Percentiles rank a stretch among this genome's conserved stretches.
phyloP scores from a whole-genome alignment of 306 rosid genomes.

The Vicia sativa region DNA sequence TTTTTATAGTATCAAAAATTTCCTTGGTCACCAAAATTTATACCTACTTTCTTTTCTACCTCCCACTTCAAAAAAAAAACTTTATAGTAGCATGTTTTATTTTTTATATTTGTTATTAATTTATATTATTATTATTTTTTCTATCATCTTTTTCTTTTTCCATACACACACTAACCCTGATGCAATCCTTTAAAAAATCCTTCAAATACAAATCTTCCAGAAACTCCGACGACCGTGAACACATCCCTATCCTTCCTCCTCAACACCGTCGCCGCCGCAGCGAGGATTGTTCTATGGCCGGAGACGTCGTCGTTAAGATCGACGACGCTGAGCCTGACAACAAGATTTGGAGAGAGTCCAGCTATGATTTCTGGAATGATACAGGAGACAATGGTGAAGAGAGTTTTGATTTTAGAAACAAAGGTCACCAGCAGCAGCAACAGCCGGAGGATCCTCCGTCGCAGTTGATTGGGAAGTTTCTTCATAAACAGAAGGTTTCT shows the following conservation, averaged over 20 bases:
- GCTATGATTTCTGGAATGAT: slow-evolving; percentile 59
- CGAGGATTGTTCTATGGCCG: slow-evolving; percentile 15
- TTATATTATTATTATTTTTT: background rate
- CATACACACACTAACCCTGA: slow-evolving; percentile 21
- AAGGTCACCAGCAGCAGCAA: background rate
- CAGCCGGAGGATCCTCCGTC: slow-evolving; percentile 73
- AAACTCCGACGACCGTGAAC: slow-evolving; percentile 43
- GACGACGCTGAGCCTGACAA: slow-evolving; percentile 33
- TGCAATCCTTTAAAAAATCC: slow-evolving; percentile 69
- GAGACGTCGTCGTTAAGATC: slow-evolving; percentile 58
- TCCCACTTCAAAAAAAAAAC: background rate
- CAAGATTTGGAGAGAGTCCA: slow-evolving; percentile 61
- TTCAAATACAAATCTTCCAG: slow-evolving; percentile 51
- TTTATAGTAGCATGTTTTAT: background rate
- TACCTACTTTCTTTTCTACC: background rate
- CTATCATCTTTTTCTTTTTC: background rate
- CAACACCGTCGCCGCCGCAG: slow-evolving; percentile 20
- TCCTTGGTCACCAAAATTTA: slow-evolving; percentile 1
- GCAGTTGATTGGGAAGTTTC: slow-evolving; percentile 66
- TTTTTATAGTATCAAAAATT: background rate
- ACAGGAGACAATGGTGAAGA: background rate
- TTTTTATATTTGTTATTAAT: background rate
- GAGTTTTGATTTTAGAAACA: slow-evolving; percentile 53
- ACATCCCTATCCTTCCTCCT: slow-evolving; percentile 61
- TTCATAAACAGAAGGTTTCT: slow-evolving; percentile 74